Percentiles rank a stretch among this genome's conserved stretches.
phyloP scores from a whole-genome alignment of 371 early-diverging fungal species.

The Blakeslea trispora region DNA sequence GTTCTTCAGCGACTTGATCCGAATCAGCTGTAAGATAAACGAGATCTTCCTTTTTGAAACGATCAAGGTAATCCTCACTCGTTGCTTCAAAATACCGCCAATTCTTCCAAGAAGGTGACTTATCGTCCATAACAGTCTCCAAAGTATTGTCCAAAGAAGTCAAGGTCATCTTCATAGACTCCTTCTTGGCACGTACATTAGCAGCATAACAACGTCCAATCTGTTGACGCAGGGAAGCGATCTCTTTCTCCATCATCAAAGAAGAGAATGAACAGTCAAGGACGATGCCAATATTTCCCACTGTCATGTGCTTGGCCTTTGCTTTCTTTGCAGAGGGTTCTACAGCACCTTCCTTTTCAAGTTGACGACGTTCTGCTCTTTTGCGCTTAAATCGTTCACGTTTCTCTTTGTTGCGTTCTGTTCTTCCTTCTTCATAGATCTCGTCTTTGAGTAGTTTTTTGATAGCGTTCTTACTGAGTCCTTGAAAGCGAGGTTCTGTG shows the following conservation, averaged over 20 bases:
- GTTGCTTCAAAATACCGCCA: slow-evolving; percentile 46
- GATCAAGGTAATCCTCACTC: slow-evolving; percentile 44
- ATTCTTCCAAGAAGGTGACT: slow-evolving; percentile 42
- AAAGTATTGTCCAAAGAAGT: slow-evolving; percentile 48
- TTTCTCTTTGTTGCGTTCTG: slow-evolving; percentile 30
- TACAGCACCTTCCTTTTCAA: slow-evolving; percentile 38
- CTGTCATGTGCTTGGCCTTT: slow-evolving; percentile 28
- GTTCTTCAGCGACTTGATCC: slow-evolving; percentile 59
- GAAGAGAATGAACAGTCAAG: slow-evolving; percentile 80
- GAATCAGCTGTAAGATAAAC: slow-evolving; percentile 94
- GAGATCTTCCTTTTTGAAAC: slow-evolving; percentile 57
- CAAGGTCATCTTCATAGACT: slow-evolving; percentile 53
- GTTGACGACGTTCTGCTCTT: slow-evolving; percentile 28
- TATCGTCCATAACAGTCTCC: slow-evolving; percentile 42
- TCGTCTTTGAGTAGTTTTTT: slow-evolving; percentile 45
- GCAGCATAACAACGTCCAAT: slow-evolving; percentile 69
- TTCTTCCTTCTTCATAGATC: slow-evolving; percentile 34
- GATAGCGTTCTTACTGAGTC: slow-evolving; percentile 43
- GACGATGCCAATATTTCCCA: slow-evolving; percentile 50
- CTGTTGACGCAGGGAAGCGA: slow-evolving; percentile 68
- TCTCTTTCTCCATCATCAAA: slow-evolving; percentile 75
- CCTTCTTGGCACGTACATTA: slow-evolving; percentile 52
- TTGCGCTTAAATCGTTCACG: slow-evolving; percentile 40
- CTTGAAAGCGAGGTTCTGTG: slow-evolving; percentile 48
- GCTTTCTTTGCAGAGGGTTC: slow-evolving; percentile 36